Percentiles rank a stretch among this genome's conserved stretches.
Conservation (phyloP, 2,329 filamentous ascomycete genomes). For the Chaetomium sp. region DNA sequence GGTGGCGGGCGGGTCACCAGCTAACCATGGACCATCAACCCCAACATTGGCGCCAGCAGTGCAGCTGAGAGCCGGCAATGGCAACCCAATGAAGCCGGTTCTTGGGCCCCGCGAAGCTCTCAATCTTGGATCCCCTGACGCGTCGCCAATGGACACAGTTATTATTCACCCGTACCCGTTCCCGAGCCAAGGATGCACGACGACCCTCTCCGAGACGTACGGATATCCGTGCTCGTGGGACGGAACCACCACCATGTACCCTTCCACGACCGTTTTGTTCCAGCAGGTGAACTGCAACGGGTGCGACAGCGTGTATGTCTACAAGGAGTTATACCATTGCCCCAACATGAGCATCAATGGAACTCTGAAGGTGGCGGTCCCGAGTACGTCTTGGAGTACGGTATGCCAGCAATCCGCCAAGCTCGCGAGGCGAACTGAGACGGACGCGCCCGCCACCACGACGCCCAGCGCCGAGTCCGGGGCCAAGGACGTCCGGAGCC, state of each 20-base stretch:
- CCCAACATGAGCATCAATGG: slow-evolving; percentile 35
- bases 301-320: slow-evolving; percentile 36
- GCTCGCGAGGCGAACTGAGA: background rate
- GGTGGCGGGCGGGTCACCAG: background rate
- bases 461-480: background rate
- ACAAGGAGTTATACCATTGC: slow-evolving; percentile 34
- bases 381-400: slow-evolving; percentile 37
- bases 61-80: background rate
- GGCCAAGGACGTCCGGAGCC: slow-evolving; percentile 4
- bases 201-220: slow-evolving; percentile 34
- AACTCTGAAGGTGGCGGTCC: slow-evolving; percentile 29
- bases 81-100: background rate
- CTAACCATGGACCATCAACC: background rate
- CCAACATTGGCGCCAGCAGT: slow-evolving; percentile 1
- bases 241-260: slow-evolving; percentile 36
- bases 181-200: slow-evolving; percentile 33
- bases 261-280: slow-evolving; percentile 36
- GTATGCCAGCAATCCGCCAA: slow-evolving; percentile 34
- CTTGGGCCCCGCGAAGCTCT: slow-evolving; percentile 16
- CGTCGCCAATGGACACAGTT: background rate
- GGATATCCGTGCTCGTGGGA: slow-evolving; percentile 40
- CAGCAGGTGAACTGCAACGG: slow-evolving; percentile 40
- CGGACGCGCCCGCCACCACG: slow-evolving; percentile 8
- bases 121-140: background rate
- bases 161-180: background rate